Conservation (phyloP, 164 flowering plant species). For the Amborella trichopoda region DNA sequence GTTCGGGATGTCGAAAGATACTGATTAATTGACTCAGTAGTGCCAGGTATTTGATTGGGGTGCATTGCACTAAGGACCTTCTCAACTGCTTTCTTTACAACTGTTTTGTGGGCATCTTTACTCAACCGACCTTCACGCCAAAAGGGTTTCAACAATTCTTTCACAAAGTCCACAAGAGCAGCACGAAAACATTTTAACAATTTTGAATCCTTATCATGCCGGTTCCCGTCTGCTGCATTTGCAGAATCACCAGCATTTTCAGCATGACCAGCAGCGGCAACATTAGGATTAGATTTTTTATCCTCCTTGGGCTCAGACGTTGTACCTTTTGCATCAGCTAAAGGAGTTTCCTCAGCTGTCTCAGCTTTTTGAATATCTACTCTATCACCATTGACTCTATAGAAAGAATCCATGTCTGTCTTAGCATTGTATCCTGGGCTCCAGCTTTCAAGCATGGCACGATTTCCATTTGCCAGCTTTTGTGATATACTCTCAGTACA, state of each 20-base stretch:
- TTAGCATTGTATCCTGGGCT: slow-evolving; percentile 13
- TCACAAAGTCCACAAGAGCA: slow-evolving; percentile 61
- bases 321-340: slow-evolving; percentile 16
- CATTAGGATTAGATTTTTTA: slow-evolving; percentile 6
- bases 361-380: neutral
- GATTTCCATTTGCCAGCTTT: slow-evolving; percentile 18
- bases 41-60: slow-evolving; percentile 48
- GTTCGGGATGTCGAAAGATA: slow-evolving; percentile 51
- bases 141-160: slow-evolving; percentile 67
- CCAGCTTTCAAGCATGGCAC: slow-evolving; percentile 6
- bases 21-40: slow-evolving; percentile 37
- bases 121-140: slow-evolving; percentile 77
- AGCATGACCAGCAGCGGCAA: slow-evolving; percentile 1
- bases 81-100: slow-evolving; percentile 80
- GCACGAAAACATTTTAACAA: slow-evolving; percentile 40
- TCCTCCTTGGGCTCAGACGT: slow-evolving; percentile 13
- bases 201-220: slow-evolving; percentile 38
- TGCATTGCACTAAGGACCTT: slow-evolving; percentile 64
- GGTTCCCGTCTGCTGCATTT: slow-evolving; percentile 12
- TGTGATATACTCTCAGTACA: slow-evolving; percentile 9
- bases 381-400: neutral
- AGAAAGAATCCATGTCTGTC: slow-evolving; percentile 8
- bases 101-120: slow-evolving; percentile 70
- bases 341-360: slow-evolving; percentile 11
- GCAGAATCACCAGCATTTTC: slow-evolving; percentile 15